Conservation (phyloP, 495 filamentous ascomycete species). For the Penicillium psychrofluorescens region DNA sequence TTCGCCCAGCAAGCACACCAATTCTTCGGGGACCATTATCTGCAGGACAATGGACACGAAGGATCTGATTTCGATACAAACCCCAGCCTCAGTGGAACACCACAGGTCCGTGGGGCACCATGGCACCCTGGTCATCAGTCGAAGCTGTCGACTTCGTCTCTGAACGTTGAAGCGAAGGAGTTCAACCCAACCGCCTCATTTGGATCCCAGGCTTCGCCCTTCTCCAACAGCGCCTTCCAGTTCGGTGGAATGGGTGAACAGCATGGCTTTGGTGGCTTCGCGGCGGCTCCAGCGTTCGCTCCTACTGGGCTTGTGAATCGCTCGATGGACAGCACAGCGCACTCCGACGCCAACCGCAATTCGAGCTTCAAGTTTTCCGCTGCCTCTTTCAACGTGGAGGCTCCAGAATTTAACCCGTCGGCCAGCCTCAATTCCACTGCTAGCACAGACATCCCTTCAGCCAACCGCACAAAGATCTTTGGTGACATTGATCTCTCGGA, state of each 20-base stretch:
- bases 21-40: constrained; percentile 27
- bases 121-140: constrained; percentile 43
- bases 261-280: constrained; percentile 21
- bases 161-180: constrained; percentile 83
- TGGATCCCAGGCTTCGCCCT: constrained; percentile 49
- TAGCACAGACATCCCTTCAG: constrained; percentile 15
- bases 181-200: constrained; percentile 69
- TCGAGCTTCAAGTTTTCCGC: constrained; percentile 66
- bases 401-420: constrained; percentile 68
- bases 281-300: constrained; percentile 43
- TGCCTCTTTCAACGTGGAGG: constrained; percentile 71
- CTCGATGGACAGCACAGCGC: neutral
- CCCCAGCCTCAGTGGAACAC: constrained; percentile 64
- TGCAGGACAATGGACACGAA: constrained; percentile 40
- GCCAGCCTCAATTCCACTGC: constrained; percentile 19
- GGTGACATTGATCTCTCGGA: constrained; percentile 64
- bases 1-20: constrained; percentile 29
- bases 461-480: constrained; percentile 55
- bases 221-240: constrained; percentile 49
- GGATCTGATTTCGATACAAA: constrained; percentile 70
- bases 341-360: constrained; percentile 7
- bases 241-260: constrained; percentile 25
- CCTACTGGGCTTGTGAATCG: constrained; percentile 31
- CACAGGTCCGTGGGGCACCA: constrained; percentile 27
- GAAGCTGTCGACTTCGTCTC: constrained; percentile 62